Base-by-base conservation (phyloP, 306 rosid genomes). In the Prunus padus region DNA sequence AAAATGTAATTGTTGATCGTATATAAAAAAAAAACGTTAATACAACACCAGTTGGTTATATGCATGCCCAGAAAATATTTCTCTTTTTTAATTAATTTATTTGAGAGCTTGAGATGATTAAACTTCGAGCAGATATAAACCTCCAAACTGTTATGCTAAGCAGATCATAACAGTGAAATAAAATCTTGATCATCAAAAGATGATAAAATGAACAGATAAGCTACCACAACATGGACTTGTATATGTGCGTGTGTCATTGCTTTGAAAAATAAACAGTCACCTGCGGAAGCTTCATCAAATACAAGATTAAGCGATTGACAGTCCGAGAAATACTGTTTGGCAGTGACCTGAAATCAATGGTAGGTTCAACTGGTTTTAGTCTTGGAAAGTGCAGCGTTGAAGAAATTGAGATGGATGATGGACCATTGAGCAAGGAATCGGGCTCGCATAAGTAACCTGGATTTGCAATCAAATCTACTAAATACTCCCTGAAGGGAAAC, bases 361-460 rank as follows among this genome's bases (percentile, higher is more conserved):
- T 57, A 72, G 89, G 85, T 80, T 87, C 97, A 84, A 85, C 90
- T 73, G 96, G 88, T 79, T 91, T 92, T 77, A 80, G 77, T 74
- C 92, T 85, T 76, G 97, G 99, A 89, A 92, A 88, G 82, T 88
- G 97, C 97, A 96, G 74, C 31, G 99, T 98, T 40, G 99, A 96
- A 83, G 93, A 92, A 86, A 96, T 87, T 81, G 88, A 88, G 87
- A 96, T 90, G 91, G 99, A 90, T 69, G 98, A 92, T 77, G 99
- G 99, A 74, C 99, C 99, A 70, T 96, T 96, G 87, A 92, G 91
- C 88, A 92, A 73, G 81, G 99, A 96, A 90, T 92, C 91, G 49
- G 98, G 99, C 86, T 86, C 96, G n/a, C 84, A 82, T 76, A 96
- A 85, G 83, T 59, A 22, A 79, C 99, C 99, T 76, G 99, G 99